Base-by-base conservation (phyloP, 208 protist species). In the Trypanosomatidae sp. region DNA sequence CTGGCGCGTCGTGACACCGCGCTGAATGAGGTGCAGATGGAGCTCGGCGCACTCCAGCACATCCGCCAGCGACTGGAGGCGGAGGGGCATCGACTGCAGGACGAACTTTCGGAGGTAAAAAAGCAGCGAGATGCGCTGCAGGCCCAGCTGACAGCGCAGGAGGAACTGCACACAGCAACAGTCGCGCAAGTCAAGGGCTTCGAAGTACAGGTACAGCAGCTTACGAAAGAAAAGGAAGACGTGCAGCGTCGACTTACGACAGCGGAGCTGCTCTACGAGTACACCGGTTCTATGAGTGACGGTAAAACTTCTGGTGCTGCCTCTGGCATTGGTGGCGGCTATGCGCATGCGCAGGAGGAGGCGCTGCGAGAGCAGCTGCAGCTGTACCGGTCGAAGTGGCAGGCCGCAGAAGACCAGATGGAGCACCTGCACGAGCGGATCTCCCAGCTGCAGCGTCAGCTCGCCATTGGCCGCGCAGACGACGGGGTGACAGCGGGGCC, bases 1-100 rank as follows among this genome's bases (percentile, higher is more conserved):
- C 76, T 95, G 25, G 87, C 87, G 0, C 75, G 80, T 7, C 91
- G 91, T 9, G 91, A 95, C 77, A 93, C 88, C 19, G 52, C 83
- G 15, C 80, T 95, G 47, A 80, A 89, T 43, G 77, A 72, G n/a
- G 64, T 80, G 58, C 82, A 84, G 30, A 71, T 91, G 72, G 85
- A 95, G 55, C 56, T 80, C 19, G 19, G 44, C 13, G 74, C 76
- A 30, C 33, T 88, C 25, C 67, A 78, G 44, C 55, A 86, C 50
- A 50, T 60, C 3, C 70, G 77, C 8, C 62, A 83, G 17, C 50
- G 62, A 19, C 66, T 76, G 0, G 81, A 83, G 28, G 67, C 64
- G 47, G 79, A 80, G 52, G 69, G 81, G 56, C 67, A 47, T 39
- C 44, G 67, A 9, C 22, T 62, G 43, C 66, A 75, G 65, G 64